Evolutionary conservation across 129 eudicot species (phyloP).

Genomic region (Centella asiatica): DNA sequence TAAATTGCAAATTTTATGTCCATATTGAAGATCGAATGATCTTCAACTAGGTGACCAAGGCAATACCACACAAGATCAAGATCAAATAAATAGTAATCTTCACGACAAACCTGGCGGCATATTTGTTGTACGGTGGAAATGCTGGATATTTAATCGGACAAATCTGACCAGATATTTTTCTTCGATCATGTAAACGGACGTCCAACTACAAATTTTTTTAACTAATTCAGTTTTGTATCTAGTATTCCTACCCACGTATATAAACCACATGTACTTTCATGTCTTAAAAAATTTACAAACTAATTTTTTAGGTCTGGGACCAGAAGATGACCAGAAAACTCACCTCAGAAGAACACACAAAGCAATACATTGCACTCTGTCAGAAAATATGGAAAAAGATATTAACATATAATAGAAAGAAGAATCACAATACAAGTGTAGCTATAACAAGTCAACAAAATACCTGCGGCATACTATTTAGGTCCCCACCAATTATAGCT

Average conservation of each 20-base stretch:
- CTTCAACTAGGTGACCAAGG: neutral
- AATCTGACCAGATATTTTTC: constrained; percentile 57
- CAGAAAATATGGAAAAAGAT: constrained; percentile 11
- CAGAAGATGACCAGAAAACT: constrained; percentile 12
- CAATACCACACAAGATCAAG: neutral
- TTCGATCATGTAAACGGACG: constrained; percentile 50
- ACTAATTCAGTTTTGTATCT: neutral
- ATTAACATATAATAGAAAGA: constrained; percentile 3
- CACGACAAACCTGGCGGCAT: constrained; percentile 30
- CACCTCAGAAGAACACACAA: constrained; percentile 70
- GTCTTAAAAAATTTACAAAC: constrained; percentile 1
- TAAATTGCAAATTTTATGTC: neutral
- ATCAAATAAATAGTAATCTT: neutral
- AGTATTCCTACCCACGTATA: neutral
- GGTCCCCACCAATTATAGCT: constrained; percentile 61
- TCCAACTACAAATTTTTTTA: constrained; percentile 51
- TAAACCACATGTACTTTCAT: constrained; percentile 3
- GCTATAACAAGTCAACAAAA: neutral
- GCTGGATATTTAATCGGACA: constrained; percentile 19
- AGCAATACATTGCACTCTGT: constrained; percentile 83
- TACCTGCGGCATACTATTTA: constrained; percentile 78
- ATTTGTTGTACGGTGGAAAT: constrained; percentile 19
- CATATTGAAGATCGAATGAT: neutral
- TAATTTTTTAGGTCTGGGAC: neutral
- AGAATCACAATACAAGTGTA: neutral